Evolutionary conservation across 306 rosid genomes (phyloP).

Genomic region (peach (Prunus persica)): DNA sequence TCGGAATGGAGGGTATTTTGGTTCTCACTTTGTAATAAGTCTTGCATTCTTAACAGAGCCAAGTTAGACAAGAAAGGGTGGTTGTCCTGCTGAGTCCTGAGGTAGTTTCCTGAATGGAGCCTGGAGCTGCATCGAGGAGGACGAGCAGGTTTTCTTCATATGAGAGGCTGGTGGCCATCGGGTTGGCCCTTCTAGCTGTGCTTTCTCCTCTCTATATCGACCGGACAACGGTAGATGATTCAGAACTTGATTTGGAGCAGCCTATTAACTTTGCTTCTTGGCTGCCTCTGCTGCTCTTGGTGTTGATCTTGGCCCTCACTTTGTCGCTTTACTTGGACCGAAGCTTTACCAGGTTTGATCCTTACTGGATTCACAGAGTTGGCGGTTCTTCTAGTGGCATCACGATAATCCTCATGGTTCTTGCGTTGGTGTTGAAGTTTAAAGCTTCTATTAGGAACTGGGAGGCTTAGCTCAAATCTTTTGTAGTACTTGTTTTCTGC

Average conservation of each 20-base stretch:
- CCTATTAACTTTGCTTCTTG: slow-evolving; percentile 32
- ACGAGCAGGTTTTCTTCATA: slow-evolving; percentile 53
- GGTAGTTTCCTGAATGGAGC: slow-evolving; percentile 44
- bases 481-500: neutral
- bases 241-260: slow-evolving; percentile 47
- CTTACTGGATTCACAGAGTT: slow-evolving; percentile 83
- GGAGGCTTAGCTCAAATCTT: slow-evolving; percentile 24
- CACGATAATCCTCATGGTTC: slow-evolving; percentile 52
- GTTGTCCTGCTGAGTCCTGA: neutral
- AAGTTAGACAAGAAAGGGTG: slow-evolving; percentile 8
- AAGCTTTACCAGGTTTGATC: slow-evolving; percentile 59
- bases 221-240: slow-evolving; percentile 40
- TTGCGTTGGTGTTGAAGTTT: slow-evolving; percentile 68
- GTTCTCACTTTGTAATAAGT: neutral
- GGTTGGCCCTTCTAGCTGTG: slow-evolving; percentile 64
- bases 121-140: slow-evolving; percentile 36
- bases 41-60: slow-evolving; percentile 7
- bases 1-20: neutral
- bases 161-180: slow-evolving; percentile 53
- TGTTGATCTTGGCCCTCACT: slow-evolving; percentile 51
- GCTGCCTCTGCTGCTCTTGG: slow-evolving; percentile 63
- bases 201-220: slow-evolving; percentile 80
- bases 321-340: slow-evolving; percentile 50
- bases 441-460: slow-evolving; percentile 49
- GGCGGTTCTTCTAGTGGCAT: slow-evolving; percentile 86